These are phyloP conservation scores for Sonneratia caseolaris DNA, from an alignment of 345 rosid genomes.

Conservation along the genomic window DNA sequence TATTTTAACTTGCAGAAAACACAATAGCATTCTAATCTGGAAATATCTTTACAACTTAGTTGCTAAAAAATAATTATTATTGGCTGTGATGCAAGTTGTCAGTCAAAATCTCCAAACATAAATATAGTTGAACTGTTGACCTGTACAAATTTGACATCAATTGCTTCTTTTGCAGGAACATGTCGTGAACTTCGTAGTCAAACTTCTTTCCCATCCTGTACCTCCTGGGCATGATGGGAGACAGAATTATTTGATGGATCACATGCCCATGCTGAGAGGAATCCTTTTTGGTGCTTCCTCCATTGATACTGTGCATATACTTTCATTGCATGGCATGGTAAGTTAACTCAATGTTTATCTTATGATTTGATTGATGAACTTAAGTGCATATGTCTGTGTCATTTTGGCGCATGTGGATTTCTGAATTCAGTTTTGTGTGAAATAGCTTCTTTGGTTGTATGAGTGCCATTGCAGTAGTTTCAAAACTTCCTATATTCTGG, in stretches of 20 bases:
- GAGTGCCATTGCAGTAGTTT: not conserved
- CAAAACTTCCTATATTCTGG: not conserved
- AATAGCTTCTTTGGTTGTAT: not conserved
- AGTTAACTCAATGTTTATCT: constrained; percentile 12
- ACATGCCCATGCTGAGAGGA: constrained; percentile 45
- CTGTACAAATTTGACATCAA: not conserved
- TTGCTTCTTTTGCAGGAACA: constrained; percentile 40
- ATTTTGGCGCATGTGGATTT: not conserved
- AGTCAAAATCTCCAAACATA: not conserved
- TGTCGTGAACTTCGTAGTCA: constrained; percentile 46
- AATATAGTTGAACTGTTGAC: not conserved
- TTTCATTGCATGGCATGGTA: constrained; percentile 60
- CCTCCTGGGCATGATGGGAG: constrained; percentile 26
- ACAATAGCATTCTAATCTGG: not conserved
- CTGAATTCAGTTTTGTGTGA: not conserved
- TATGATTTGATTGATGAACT: not conserved
- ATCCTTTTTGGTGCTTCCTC: constrained; percentile 42
- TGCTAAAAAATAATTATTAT: not conserved
- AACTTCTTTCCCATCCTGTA: constrained; percentile 53
- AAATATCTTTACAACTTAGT: not conserved
- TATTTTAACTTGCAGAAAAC: not conserved
- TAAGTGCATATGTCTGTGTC: not conserved
- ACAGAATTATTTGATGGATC: constrained; percentile 38
- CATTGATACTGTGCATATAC: constrained; percentile 45
- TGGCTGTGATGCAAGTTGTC: not conserved